These are phyloP conservation scores for Oxyria digyna DNA, from an alignment of 148 eudicot genomes.

Conservation along the genomic window DNA sequence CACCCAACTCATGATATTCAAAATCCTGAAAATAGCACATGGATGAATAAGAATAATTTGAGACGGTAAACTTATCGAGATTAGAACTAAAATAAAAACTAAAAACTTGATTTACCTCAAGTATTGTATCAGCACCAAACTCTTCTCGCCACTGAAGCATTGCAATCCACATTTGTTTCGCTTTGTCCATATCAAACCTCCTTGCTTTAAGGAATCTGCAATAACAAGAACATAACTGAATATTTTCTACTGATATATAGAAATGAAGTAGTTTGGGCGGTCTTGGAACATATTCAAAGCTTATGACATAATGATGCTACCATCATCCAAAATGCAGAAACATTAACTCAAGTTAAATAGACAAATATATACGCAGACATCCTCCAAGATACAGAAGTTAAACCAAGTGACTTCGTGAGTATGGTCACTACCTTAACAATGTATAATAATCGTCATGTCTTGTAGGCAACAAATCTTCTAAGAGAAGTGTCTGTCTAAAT, in stretches of 20 bases:
- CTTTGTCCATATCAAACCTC: slow-evolving; percentile 58
- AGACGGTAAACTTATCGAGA: neutral
- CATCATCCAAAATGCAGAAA: no score
- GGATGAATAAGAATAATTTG: neutral
- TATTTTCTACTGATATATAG: neutral
- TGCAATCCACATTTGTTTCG: slow-evolving; percentile 77
- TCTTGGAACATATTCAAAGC: neutral
- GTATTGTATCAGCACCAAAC: slow-evolving; percentile 64
- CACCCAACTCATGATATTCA: slow-evolving; percentile 59
- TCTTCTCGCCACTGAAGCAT: slow-evolving; percentile 82
- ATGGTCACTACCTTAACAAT: slow-evolving; percentile 8
- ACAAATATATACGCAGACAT: neutral
- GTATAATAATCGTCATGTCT: slow-evolving; percentile 13
- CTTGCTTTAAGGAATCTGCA: slow-evolving; percentile 76
- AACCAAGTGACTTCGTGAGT: no score
- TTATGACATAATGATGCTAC: neutral
- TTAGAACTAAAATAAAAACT: neutral
- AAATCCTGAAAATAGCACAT: slow-evolving; percentile 39
- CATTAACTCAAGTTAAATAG: no score
- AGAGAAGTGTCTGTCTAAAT: slow-evolving; percentile 8
- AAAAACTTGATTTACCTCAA: slow-evolving; percentile 34
- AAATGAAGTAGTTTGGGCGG: neutral
- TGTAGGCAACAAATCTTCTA: slow-evolving; percentile 5
- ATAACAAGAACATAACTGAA: neutral
- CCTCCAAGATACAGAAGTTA: neutral